Evolutionary conservation across 768 basidiomycete species (phyloP).

Genomic region (Podaxis mareebaensis): DNA sequence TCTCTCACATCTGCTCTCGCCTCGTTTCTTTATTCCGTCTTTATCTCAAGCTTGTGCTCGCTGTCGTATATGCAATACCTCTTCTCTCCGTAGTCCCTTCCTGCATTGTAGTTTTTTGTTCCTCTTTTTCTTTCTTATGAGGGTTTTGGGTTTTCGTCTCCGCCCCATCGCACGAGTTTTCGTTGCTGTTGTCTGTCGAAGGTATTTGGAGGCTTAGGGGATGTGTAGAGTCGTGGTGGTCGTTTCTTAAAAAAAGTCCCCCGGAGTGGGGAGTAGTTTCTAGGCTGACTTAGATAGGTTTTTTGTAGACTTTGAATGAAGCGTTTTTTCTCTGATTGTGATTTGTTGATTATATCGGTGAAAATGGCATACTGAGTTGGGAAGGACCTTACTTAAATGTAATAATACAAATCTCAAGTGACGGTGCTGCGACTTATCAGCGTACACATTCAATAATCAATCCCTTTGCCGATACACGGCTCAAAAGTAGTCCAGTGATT

Average conservation of each 20-base stretch:
- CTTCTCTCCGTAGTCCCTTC: not conserved
- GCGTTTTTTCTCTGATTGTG: too few relatives aligned
- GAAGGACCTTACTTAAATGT: not conserved
- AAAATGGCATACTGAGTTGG: not conserved
- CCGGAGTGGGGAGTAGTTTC: not conserved
- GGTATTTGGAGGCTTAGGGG: too few relatives aligned
- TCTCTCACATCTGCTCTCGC: not conserved
- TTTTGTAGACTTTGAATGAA: too few relatives aligned
- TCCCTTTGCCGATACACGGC: too few relatives aligned
- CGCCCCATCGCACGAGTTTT: not conserved
- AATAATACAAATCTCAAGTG: not conserved
- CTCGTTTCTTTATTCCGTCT: not conserved
- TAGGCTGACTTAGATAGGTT: too few relatives aligned
- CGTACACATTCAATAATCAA: not conserved
- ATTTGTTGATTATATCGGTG: too few relatives aligned
- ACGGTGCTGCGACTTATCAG: not conserved
- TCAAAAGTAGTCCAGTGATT: too few relatives aligned
- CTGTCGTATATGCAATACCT: slow-evolving; percentile 2
- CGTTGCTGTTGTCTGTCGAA: not conserved
- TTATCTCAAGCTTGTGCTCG: not conserved
- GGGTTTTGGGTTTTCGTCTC: not conserved
- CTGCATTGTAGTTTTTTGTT: not conserved
- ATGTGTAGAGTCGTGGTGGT: too few relatives aligned
- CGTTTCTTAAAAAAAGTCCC: not conserved
- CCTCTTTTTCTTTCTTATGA: not conserved